Conservation (phyloP, 2,329 filamentous ascomycete species). For the Didymellaceae sp. region DNA sequence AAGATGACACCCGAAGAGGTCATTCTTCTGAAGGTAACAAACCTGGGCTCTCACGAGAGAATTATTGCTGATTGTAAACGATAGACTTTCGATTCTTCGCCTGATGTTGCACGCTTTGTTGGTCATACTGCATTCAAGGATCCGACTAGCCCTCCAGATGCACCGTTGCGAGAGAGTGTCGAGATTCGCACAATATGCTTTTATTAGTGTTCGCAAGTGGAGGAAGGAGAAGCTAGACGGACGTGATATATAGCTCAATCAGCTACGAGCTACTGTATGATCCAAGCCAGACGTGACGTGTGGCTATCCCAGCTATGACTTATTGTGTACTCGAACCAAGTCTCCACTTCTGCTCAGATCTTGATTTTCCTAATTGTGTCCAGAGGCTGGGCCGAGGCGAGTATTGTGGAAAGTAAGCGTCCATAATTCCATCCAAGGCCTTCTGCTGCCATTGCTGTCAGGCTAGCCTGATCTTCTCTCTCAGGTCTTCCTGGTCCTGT, state of each 20-base stretch:
- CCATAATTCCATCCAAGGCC: slow-evolving; percentile 54
- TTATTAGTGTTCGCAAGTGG: slow-evolving; percentile 43
- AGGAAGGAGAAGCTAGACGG: too few relatives aligned
- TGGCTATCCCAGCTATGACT: too few relatives aligned
- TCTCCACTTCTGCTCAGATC: too few relatives aligned
- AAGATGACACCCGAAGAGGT: slow-evolving; percentile 47
- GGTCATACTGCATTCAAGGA: slow-evolving; percentile 51
- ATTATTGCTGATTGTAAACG: background rate
- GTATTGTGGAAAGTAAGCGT: background rate
- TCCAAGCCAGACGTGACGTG: too few relatives aligned
- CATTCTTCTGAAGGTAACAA: slow-evolving; percentile 45
- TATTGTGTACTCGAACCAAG: too few relatives aligned
- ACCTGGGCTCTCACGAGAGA: too few relatives aligned
- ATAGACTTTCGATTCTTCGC: slow-evolving; percentile 47
- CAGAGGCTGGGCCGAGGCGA: background rate
- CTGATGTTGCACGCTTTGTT: slow-evolving; percentile 45
- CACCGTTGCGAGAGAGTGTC: slow-evolving; percentile 47
- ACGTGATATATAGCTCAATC: too few relatives aligned
- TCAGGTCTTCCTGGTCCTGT: slow-evolving; percentile 57
- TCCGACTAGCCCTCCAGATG: slow-evolving; percentile 40
- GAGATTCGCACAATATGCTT: slow-evolving; percentile 53
- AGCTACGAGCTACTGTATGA: too few relatives aligned
- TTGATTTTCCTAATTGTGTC: background rate
- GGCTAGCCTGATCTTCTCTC: slow-evolving; percentile 56
- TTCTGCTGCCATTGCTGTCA: slow-evolving; percentile 54